Base-by-base conservation (phyloP, 768 basidiomycete genomes). In the Lepiota brunneoincarnata region DNA sequence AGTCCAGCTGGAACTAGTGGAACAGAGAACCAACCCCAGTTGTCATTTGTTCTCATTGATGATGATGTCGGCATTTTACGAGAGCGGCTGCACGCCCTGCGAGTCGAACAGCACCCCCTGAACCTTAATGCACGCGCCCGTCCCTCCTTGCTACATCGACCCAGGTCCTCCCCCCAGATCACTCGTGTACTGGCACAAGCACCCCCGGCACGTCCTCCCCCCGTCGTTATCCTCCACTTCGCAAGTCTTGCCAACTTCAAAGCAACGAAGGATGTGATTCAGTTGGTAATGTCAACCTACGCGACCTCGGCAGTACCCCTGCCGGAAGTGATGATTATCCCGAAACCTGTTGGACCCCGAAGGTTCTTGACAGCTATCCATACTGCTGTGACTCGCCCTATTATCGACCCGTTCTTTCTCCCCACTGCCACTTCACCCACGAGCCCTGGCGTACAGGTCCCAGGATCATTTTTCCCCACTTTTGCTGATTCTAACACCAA, bases 301-400 rank as follows among this genome's bases (percentile, higher is more conserved):
- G 61, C 70, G 18, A 68, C 72, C 34, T 70, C 79, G 10, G 55
- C 74, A 63, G 64, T 72, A 20, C 74, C 77, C 14, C 67, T 89
- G 10, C 87, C 97, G 1, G 97, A 99, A 61, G 83, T 99, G 24
- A 91, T 98, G 80, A 92, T 99, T 60, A 87, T 98, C 36, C 96
- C 95, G 18, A 99, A 98, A 70, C 96, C 96, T 9, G 95, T 91
- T 15, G 96, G 97, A 4, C 97, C 97, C 6, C 84, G 96, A 36
- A 84, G 96, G 7, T 87, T 98, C 61, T 74, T 99, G 60, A 95
- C 94, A 18, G 89, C 94, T 21, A 75, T 99, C 15, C 89, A 96
- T 66, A 98, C 92, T 3, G 94, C 94, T 1, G 79, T 91, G 45
- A 89, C 82, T 7, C 90, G 86, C 59, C 95, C 97, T 0, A 65